Evolutionary conservation across 805 yeast genomes (phyloP).

Genomic region (Kuraishia capsulata): DNA sequence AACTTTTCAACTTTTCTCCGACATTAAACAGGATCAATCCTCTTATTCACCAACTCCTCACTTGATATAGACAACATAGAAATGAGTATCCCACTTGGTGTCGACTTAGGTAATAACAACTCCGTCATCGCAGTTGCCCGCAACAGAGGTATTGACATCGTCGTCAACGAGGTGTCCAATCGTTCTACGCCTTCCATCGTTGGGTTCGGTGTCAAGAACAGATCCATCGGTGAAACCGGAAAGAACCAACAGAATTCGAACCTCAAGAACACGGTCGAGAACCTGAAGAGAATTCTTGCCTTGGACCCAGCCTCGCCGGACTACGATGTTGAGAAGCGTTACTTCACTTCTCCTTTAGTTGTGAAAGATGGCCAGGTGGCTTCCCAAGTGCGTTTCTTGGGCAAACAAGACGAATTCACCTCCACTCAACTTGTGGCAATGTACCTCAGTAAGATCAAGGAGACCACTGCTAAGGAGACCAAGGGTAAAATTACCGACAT

Average conservation of each 20-base stretch:
- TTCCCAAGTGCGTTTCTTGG: slow-evolving; percentile 77
- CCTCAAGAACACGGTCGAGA: slow-evolving; percentile 92
- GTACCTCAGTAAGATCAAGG: slow-evolving; percentile 88
- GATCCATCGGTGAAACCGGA: slow-evolving; percentile 93
- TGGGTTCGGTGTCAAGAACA: slow-evolving; percentile 83
- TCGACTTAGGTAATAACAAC: slow-evolving; percentile 93
- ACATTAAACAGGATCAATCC: no score
- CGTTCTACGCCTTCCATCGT: slow-evolving; percentile 86
- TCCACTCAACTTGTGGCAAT: slow-evolving; percentile 90
- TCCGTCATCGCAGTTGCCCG: slow-evolving; percentile 94
- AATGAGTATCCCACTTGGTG: slow-evolving; percentile 96
- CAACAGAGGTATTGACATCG: slow-evolving; percentile 96
- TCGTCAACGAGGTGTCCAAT: slow-evolving; percentile 97
- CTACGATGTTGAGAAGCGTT: slow-evolving; percentile 63
- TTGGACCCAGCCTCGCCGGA: slow-evolving; percentile 69
- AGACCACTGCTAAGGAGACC: slow-evolving; percentile 72
- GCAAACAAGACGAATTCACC: slow-evolving; percentile 69
- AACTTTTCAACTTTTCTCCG: slow-evolving; percentile 5
- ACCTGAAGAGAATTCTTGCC: slow-evolving; percentile 89
- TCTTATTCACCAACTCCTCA: no score
- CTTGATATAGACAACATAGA: no score
- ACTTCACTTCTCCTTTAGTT: slow-evolving; percentile 62
- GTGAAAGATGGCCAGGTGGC: slow-evolving; percentile 71
- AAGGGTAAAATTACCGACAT: slow-evolving; percentile 78
- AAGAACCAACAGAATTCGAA: slow-evolving; percentile 95